Percentiles rank a stretch among this genome's conserved stretches.
Evolutionary conservation across 331 rosid species (phyloP).

Genomic region (Pyracantha coccinea): DNA sequence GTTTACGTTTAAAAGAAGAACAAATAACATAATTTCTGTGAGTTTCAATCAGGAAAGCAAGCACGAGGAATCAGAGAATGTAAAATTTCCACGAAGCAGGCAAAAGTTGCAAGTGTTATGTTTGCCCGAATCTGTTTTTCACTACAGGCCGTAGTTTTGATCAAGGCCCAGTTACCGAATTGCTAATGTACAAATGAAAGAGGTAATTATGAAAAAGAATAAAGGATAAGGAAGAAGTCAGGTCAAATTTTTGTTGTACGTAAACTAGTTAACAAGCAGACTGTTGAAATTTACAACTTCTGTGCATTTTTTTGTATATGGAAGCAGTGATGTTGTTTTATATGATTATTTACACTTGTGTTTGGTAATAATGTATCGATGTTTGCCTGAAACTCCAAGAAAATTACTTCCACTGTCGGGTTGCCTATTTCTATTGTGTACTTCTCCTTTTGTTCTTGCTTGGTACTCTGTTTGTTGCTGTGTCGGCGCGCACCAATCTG

Average conservation of each 20-base stretch:
- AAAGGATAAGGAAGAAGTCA: not conserved
- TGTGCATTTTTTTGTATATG: constrained; percentile 47
- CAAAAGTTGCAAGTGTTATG: constrained; percentile 4
- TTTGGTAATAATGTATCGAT: not conserved
- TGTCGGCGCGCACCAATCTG: not conserved
- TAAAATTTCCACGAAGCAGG: constrained; percentile 6
- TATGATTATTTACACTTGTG: not conserved
- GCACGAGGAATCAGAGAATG: constrained; percentile 4
- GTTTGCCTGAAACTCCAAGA: not conserved
- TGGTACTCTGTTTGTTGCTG: not conserved
- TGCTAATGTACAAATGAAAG: constrained; percentile 13
- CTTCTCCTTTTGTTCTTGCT: not conserved
- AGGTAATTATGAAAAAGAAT: not conserved
- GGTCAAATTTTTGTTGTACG: constrained; percentile 13
- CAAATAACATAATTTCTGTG: constrained; percentile 35
- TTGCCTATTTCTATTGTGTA: not conserved
- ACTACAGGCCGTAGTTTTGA: constrained; percentile 40
- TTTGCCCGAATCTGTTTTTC: constrained; percentile 15
- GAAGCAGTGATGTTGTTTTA: constrained; percentile 4
- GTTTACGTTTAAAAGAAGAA: constrained; percentile 57
- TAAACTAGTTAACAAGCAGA: constrained; percentile 17
- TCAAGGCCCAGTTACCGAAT: constrained; percentile 11
- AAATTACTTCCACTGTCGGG: not conserved
- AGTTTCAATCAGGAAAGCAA: not conserved
- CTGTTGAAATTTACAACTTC: not conserved